These are phyloP conservation scores for Parastagonospora avenae DNA, from an alignment of 2,329 filamentous ascomycete genomes.

Conservation along the genomic window DNA sequence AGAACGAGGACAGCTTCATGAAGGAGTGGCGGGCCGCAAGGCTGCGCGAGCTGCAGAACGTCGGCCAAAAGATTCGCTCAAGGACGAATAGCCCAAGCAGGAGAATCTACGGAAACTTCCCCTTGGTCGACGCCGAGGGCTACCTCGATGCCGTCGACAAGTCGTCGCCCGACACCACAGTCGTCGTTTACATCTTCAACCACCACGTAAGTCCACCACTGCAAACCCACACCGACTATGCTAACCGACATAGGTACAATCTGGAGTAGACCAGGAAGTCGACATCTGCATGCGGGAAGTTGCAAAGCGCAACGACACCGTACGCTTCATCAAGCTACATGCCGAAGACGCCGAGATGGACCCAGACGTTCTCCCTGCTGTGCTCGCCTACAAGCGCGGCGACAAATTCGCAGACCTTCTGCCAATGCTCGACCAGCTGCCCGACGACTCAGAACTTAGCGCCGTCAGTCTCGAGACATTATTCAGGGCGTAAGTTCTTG, in stretches of 20 bases:
- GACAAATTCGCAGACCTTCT: slow-evolving; percentile 91
- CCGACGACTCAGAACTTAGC: slow-evolving; percentile 59
- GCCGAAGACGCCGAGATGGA: slow-evolving; percentile 95
- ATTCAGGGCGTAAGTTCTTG: slow-evolving; percentile 53
- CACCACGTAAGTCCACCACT: slow-evolving; percentile 67
- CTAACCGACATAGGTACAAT: slow-evolving; percentile 57
- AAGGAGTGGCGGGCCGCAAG: slow-evolving; percentile 82
- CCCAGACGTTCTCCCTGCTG: slow-evolving; percentile 80
- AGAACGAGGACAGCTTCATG: slow-evolving; percentile 81
- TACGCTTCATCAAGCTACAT: slow-evolving; percentile 89
- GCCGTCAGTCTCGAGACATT: slow-evolving; percentile 62
- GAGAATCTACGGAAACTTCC: slow-evolving; percentile 77
- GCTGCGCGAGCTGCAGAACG: slow-evolving; percentile 74
- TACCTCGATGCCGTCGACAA: slow-evolving; percentile 98
- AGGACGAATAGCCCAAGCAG: slow-evolving; percentile 77
- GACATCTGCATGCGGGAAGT: slow-evolving; percentile 78
- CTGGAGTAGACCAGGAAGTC: slow-evolving; percentile 76
- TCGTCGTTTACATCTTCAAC: slow-evolving; percentile 94
- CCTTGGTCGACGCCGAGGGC: slow-evolving; percentile 84
- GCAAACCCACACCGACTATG: not conserved
- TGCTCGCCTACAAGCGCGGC: slow-evolving; percentile 86
- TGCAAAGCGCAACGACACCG: slow-evolving; percentile 70
- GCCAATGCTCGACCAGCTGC: slow-evolving; percentile 84
- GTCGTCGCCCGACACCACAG: slow-evolving; percentile 76
- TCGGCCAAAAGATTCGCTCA: slow-evolving; percentile 60